Percentiles rank a stretch among this genome's conserved stretches.
These are phyloP conservation scores for Nakazawaea ambrosiae DNA, from an alignment of 805 yeast species.

Conservation along the genomic window DNA sequence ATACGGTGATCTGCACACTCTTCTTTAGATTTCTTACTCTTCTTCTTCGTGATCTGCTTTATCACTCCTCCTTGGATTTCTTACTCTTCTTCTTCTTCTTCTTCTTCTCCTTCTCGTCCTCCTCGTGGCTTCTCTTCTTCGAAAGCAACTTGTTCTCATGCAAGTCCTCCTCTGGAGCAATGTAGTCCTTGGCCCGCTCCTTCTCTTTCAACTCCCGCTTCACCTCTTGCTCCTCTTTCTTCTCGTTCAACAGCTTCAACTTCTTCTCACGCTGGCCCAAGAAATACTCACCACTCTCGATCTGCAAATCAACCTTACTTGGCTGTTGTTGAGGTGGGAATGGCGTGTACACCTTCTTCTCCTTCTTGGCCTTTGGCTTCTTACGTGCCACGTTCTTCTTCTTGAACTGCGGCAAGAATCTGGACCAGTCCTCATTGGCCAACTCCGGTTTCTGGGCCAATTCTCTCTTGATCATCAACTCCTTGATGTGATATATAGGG, in stretches of 20 bases:
- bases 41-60: conserved; percentile 17
- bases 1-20: too few species aligned
- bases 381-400: conserved; percentile 93
- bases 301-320: conserved; percentile 93
- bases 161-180: conserved; percentile 72
- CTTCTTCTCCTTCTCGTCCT: conserved; percentile 22
- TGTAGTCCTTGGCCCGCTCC: conserved; percentile 71
- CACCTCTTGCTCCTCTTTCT: conserved; percentile 71
- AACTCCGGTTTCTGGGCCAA: conserved; percentile 91
- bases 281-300: conserved; percentile 98
- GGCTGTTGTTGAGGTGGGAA: conserved; percentile 98
- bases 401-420: conserved; percentile 94
- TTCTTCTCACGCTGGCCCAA: conserved; percentile 81
- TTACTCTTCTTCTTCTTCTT: conserved; percentile 13
- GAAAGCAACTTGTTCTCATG: conserved; percentile 28
- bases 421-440: conserved; percentile 93
- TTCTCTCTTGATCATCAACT: conserved; percentile 95
- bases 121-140: conserved; percentile 23
- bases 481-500: conserved; percentile 97
- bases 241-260: conserved; percentile 61
- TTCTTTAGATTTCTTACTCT: conserved; percentile 2
- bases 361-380: conserved; percentile 57
- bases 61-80: too few species aligned
- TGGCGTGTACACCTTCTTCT: conserved; percentile 84
- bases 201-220: conserved; percentile 55